Evolutionary conservation across 2,329 filamentous ascomycete genomes (phyloP).

Genomic region (Hymenotorrendiella dingleyae): DNA sequence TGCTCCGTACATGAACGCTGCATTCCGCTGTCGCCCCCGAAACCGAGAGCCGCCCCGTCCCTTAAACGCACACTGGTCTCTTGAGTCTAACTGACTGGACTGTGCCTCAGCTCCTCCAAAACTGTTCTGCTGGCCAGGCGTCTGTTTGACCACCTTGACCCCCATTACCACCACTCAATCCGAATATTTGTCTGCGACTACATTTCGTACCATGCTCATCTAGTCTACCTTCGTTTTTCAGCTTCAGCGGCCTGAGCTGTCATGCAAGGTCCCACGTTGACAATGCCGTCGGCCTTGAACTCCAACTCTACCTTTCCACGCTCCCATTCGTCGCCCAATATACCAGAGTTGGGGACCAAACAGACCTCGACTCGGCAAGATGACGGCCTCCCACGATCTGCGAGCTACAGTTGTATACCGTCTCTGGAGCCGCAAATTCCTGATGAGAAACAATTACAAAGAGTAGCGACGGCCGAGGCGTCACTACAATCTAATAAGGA

Average conservation of each 20-base stretch:
- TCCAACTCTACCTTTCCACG: constrained; percentile 26
- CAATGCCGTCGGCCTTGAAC: constrained; percentile 27
- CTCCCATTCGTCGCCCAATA: constrained; percentile 30
- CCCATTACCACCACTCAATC: neutral
- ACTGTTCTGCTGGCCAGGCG: constrained; percentile 13
- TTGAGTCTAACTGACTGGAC: too few species aligned
- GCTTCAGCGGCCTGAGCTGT: constrained; percentile 19
- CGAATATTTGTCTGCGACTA: neutral
- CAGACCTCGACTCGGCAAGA: constrained; percentile 9
- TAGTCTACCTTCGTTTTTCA: constrained; percentile 16
- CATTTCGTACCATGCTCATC: constrained; percentile 20
- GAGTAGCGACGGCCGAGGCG: constrained; percentile 13
- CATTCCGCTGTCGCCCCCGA: too few species aligned
- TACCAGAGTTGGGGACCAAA: constrained; percentile 24
- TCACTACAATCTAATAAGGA: constrained; percentile 8
- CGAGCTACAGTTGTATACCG: constrained; percentile 52
- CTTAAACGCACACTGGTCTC: too few species aligned
- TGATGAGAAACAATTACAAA: constrained; percentile 17
- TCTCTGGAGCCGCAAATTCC: constrained; percentile 23
- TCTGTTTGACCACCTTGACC: neutral
- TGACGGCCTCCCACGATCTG: constrained; percentile 42
- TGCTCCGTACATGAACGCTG: too few species aligned
- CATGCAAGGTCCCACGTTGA: constrained; percentile 28
- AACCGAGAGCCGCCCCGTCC: too few species aligned
- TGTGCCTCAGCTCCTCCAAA: too few species aligned